Evolutionary conservation across 768 basidiomycete genomes (phyloP).

Genomic region (Tylopilus sp.): DNA sequence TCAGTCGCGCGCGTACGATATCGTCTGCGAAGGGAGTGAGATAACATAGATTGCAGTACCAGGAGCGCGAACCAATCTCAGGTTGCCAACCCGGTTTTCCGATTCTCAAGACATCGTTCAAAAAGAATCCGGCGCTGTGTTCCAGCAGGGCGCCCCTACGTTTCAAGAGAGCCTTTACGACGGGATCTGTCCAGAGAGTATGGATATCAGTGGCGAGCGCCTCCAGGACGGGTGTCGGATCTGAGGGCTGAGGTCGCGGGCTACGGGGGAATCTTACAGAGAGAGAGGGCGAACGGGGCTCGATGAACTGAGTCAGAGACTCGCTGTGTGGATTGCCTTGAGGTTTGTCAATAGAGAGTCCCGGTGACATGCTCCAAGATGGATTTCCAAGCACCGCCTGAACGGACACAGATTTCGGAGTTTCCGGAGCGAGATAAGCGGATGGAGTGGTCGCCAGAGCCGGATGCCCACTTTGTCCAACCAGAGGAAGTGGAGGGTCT

Average conservation of each 20-base stretch:
- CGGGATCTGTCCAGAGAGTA: constrained; percentile 56
- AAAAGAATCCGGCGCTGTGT: constrained; percentile 68
- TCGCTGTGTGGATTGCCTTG: constrained; percentile 3
- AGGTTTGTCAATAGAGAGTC: background rate
- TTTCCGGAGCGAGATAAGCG: constrained; percentile 4
- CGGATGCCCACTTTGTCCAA: too few relatives aligned
- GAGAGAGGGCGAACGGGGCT: background rate
- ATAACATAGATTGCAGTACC: background rate
- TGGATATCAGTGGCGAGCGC: constrained; percentile 59
- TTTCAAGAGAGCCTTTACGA: constrained; percentile 49
- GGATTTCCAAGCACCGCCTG: constrained; percentile 59
- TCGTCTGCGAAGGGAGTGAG: constrained; percentile 42
- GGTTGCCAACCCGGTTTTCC: constrained; percentile 54
- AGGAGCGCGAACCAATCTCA: constrained; percentile 45
- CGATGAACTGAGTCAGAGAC: constrained; percentile 5
- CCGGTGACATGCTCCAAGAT: constrained; percentile 32
- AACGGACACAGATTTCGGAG: constrained; percentile 40
- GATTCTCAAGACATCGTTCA: constrained; percentile 66
- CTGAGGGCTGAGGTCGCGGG: constrained; percentile 25
- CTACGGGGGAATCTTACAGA: constrained; percentile 2
- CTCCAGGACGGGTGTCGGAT: constrained; percentile 49
- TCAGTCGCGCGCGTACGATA: constrained; percentile 70
- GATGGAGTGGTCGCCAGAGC: too few relatives aligned
- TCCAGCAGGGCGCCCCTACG: constrained; percentile 51
- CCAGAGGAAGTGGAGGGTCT: too few relatives aligned